A percentile compares a stretch with the other conserved stretches of the same genome.
Conservation (phyloP, 768 basidiomycete species). For the Suillus discolor region DNA sequence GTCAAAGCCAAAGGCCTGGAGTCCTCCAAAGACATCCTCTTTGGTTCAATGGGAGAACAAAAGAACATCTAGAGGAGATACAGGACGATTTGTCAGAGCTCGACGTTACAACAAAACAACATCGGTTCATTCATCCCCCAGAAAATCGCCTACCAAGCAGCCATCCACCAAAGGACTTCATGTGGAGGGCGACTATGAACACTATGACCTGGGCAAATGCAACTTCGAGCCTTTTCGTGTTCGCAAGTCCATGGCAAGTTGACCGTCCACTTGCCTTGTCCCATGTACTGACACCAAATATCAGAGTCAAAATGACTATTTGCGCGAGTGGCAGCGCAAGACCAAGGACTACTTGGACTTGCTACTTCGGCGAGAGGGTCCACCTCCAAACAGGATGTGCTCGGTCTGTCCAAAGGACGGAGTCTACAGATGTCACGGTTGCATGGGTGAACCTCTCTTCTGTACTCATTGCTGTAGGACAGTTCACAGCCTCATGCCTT, state of each 20-base stretch:
- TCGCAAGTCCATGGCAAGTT: neutral
- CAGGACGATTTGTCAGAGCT: neutral
- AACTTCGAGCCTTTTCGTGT: neutral
- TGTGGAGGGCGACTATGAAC: neutral
- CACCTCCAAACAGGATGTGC: neutral
- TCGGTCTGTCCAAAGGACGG: neutral
- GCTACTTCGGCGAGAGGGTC: neutral
- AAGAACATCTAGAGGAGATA: neutral
- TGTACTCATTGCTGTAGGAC: neutral
- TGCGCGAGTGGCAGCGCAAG: slow-evolving; percentile 2
- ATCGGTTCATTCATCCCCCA: neutral
- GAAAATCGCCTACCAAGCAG: neutral
- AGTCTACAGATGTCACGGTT: neutral
- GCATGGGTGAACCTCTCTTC: neutral
- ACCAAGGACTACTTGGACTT: neutral
- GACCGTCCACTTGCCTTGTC: neutral
- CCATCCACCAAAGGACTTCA: neutral
- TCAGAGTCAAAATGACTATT: slow-evolving; percentile 11
- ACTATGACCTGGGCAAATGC: neutral
- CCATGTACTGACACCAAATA: neutral
- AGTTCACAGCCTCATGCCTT: slow-evolving; percentile 4
- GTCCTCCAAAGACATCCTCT: neutral
- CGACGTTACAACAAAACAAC: neutral
- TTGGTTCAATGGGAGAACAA: neutral
- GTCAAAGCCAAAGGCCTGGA: neutral